Evolutionary conservation across 352 stramenopile species (phyloP), one percentile per base, ranked within the genome.

Genomic region (Globisporangium abappressorium): DNA sequence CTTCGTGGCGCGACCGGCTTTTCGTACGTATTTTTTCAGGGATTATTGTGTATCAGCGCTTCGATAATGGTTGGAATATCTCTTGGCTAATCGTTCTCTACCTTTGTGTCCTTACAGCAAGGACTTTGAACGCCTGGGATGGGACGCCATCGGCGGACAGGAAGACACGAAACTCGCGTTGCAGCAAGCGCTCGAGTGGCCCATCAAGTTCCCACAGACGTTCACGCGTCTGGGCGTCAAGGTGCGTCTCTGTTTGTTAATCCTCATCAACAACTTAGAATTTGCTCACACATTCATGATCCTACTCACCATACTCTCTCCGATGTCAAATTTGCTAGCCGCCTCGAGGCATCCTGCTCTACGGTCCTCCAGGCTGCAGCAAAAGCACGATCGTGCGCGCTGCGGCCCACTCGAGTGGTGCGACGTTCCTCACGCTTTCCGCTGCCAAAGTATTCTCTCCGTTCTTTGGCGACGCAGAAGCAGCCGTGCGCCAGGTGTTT

Each of bases 341-440:
- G 8, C 88, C 91, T 3, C 84, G 85, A 2, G 92, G 92, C 5
- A 82, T 97, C 24, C 57, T 98, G 47, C 75, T 98, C 15, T 97
- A 97, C 59, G 93, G 93, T 0, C 93, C 92, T 2, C 92, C 93
- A 2, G 93, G 93, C 9, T 98, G 91, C 68, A 93, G 85, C 53
- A 98, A 98, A 64, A 98, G 91, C 55, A 89, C 90, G 14, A 80
- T 98, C 62, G 93, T 95, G 36, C 81, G 91, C 49, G 93, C 89
- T 14, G 81, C 91, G 0, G 93, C 91, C 4, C 76, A 85, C 47
- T 79, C 87, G 22, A 90, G 86, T 20, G 81, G 87, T 7, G 82
- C 82, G 2, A 95, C 89, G 5, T 97, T 98, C 68, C 77, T 97
- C 53, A 93, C 84, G 22, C 69, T 98, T 5, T 96, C 87, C 22